Evolutionary conservation across 495 filamentous ascomycete species (phyloP).

Genomic region (Cercophora scortea): DNA sequence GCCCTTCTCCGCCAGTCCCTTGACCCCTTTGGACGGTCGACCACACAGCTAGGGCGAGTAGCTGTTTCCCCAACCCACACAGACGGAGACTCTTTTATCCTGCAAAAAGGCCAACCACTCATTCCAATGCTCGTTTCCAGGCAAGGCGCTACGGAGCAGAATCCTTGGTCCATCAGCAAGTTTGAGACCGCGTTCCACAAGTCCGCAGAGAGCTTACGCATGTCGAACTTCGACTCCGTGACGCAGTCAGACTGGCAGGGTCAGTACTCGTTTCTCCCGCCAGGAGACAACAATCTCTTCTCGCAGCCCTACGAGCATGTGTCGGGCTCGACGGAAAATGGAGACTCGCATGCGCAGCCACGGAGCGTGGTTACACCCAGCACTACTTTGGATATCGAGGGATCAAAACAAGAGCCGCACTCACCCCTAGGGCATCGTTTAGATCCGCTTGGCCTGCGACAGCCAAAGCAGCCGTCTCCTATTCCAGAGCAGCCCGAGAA

Average conservation of each 20-base stretch:
- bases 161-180: constrained; percentile 51
- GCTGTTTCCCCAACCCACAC: constrained; percentile 8
- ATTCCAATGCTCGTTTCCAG: constrained; percentile 56
- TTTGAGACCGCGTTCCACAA: constrained; percentile 45
- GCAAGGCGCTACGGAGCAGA: constrained; percentile 48
- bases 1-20: neutral
- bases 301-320: constrained; percentile 42
- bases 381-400: constrained; percentile 26
- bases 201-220: constrained; percentile 44
- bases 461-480: constrained; percentile 31
- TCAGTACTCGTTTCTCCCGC: constrained; percentile 48
- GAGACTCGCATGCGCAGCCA: constrained; percentile 35
- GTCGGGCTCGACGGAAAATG: constrained; percentile 30
- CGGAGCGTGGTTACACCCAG: constrained; percentile 30
- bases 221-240: constrained; percentile 49
- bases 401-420: constrained; percentile 19
- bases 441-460: constrained; percentile 39
- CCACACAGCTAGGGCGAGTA: constrained; percentile 11
- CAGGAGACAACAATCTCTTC: constrained; percentile 42
- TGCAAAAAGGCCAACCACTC: constrained; percentile 13
- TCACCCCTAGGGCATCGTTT: constrained; percentile 33
- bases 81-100: constrained; percentile 1
- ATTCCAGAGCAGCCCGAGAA: constrained; percentile 32
- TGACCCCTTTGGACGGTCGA: neutral
- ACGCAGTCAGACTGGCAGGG: constrained; percentile 55